Base-by-base conservation (phyloP, 345 rosid genomes). In the Raphanus sativus region DNA sequence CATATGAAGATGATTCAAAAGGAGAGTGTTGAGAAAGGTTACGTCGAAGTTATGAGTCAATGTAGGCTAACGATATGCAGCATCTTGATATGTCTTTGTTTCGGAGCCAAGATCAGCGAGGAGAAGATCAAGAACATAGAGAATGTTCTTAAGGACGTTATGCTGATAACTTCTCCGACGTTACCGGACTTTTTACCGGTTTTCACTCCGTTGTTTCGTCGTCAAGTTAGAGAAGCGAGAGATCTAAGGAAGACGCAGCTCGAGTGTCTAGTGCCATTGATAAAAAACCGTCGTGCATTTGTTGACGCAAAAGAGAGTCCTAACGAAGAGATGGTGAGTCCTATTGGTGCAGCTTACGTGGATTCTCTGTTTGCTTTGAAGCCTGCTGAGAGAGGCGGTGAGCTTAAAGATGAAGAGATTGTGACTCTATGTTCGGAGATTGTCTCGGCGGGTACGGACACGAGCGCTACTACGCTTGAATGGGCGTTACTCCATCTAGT, bases 371-470 rank as follows among this genome's bases (percentile, higher is more conserved):
- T 89, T 29, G 63, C 75, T 67, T 83, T 95, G 2, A 71, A 88
- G n/a, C 84, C 81, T 0, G 16, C 69, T 1, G 82, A 84, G 13
- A 84, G 87, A 2, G 78, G 94, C 11, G 88, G 86, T 2, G 79
- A 69, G 8, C 76, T 92, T 2, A 75, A 87, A 0, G 97, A 92
- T 0, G 90, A 88, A 67, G 99, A 95, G 86, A 86, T 86, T 5
- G 99, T 95, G 29, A 95, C 99, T 13, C 60, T 95, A 0, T 88
- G 94, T 72, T 88, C 97, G 15, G 99, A 95, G 83, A 81, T 85
- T 8, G 87, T 94, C 34, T 89, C 90, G 8, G 98, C 97, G 0
- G 98, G 98, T 29, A 94, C 97, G 0, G 98, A 94, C 16, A 94
- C 98, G 0, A 90, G 91, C 13, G 96, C 98, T 0, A 94, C 96